Conservation (phyloP, 2,329 filamentous ascomycete genomes). For the Elsinoe australis region DNA sequence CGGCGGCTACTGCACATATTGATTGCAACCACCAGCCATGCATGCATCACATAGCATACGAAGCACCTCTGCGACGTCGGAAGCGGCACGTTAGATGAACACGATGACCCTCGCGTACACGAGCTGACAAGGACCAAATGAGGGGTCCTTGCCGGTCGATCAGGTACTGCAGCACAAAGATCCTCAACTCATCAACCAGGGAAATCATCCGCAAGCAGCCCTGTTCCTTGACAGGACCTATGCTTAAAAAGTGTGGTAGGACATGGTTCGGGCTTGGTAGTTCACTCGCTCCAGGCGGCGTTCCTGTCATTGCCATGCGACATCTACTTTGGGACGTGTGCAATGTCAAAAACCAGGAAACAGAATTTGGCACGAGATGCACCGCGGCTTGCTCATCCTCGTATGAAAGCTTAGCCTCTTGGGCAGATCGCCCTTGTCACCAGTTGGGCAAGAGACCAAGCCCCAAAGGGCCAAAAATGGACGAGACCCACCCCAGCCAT, state of each 20-base stretch:
- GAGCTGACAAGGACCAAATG: background rate
- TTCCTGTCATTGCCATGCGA: no score
- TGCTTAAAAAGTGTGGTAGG: no score
- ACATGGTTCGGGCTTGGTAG: conserved; percentile 1
- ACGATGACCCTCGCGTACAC: conserved; percentile 4
- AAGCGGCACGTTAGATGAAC: background rate
- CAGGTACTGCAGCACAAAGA: conserved; percentile 7
- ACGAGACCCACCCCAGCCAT: no score
- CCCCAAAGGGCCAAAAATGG: background rate
- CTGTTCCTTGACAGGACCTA: background rate
- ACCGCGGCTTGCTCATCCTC: conserved; percentile 12
- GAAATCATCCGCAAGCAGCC: background rate
- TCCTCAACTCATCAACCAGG: background rate
- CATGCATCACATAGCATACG: conserved; percentile 4
- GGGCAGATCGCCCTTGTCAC: conserved; percentile 14
- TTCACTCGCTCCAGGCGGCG: background rate
- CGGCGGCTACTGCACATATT: background rate
- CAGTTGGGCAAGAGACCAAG: background rate
- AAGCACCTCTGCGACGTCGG: background rate
- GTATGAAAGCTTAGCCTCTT: conserved; percentile 16
- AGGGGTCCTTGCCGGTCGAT: conserved; percentile 13
- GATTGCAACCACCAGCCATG: background rate
- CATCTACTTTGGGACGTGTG: conserved; percentile 1
- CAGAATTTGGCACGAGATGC: background rate
- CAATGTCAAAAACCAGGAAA: conserved; percentile 5